Evolutionary conservation across 1,139 yeast species (phyloP).

Genomic region (Suhomyces terraborum): DNA sequence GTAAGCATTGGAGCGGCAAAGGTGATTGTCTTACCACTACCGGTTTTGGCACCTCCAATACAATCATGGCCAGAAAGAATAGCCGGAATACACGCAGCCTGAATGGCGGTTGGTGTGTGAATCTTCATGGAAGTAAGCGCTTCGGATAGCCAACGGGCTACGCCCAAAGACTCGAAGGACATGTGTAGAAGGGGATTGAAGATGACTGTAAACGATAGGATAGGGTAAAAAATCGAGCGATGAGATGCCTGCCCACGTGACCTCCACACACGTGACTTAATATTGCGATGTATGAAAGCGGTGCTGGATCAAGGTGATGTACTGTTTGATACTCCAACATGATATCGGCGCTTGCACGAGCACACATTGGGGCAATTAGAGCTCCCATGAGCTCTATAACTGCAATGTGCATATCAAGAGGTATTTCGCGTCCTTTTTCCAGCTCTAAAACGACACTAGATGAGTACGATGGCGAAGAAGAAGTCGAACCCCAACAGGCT

Average conservation of each 20-base stretch:
- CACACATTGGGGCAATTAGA: not conserved
- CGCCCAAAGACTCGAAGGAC: constrained; percentile 68
- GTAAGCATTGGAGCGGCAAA: constrained; percentile 96
- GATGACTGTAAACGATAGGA: not conserved
- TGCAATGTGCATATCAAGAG: too few relatives aligned
- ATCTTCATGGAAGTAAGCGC: constrained; percentile 82
- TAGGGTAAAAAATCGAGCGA: constrained; percentile 1
- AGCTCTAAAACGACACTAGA: not conserved
- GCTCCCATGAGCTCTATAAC: too few relatives aligned
- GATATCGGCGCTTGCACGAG: constrained; percentile 1
- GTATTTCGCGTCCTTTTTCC: constrained; percentile 1
- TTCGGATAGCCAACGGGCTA: constrained; percentile 84
- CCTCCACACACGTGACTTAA: not conserved
- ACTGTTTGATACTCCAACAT: not conserved
- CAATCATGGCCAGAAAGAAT: constrained; percentile 84
- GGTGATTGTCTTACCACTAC: constrained; percentile 97
- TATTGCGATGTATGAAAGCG: too few relatives aligned
- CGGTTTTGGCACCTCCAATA: constrained; percentile 98
- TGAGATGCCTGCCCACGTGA: constrained; percentile 7
- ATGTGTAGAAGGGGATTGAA: constrained; percentile 16
- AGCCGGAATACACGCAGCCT: constrained; percentile 83
- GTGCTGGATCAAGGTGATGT: too few relatives aligned
- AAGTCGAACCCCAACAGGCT: not conserved
- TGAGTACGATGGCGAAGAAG: constrained; percentile 6
- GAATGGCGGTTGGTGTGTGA: constrained; percentile 81